Percentiles rank a stretch among this genome's conserved stretches.
Evolutionary conservation across 768 basidiomycete genomes (phyloP).

Genomic region (Clavaria fumosa): DNA sequence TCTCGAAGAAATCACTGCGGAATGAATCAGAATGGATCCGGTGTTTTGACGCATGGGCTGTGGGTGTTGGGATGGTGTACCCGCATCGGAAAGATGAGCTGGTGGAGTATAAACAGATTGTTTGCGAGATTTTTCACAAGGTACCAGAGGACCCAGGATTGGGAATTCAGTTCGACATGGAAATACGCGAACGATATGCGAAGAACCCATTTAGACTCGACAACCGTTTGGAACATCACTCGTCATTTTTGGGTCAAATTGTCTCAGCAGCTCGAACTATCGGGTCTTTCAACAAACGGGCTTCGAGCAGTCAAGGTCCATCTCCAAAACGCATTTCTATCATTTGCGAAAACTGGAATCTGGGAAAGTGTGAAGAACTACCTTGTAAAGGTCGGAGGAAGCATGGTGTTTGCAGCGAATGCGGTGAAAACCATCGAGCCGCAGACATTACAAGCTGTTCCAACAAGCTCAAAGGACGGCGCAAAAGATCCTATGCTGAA

Average conservation of each 20-base stretch:
- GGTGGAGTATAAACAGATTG: neutral
- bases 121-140: neutral
- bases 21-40: neutral
- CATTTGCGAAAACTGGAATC: neutral
- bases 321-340: neutral
- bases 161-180: neutral
- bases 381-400: neutral
- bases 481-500: neutral
- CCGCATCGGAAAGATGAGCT: neutral
- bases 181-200: neutral
- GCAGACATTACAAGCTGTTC: neutral
- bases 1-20: neutral
- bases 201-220: neutral
- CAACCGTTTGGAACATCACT: neutral
- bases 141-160: neutral
- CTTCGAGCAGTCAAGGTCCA: neutral
- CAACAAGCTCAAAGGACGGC: neutral
- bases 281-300: neutral
- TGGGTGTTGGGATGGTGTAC: neutral
- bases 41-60: neutral
- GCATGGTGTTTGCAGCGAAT: neutral
- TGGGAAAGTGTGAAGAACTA: neutral
- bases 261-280: neutral
- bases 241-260: neutral
- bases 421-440: neutral